These are phyloP conservation scores for Penicillium hesseltinei DNA, from an alignment of 2,329 filamentous ascomycete species.

Conservation along the genomic window DNA sequence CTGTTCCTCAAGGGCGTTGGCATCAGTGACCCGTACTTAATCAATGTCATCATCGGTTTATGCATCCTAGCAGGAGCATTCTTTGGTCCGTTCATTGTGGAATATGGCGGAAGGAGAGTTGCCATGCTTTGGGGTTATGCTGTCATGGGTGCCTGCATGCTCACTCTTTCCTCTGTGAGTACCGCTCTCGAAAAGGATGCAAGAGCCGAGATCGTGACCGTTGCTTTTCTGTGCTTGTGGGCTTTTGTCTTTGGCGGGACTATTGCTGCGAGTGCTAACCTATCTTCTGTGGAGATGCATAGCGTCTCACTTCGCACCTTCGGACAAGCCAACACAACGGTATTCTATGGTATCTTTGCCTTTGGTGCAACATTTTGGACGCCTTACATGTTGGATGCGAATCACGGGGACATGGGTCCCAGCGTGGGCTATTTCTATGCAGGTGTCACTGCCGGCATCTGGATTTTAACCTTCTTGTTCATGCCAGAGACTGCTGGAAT, in stretches of 20 bases:
- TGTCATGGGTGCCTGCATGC: constrained; percentile 22
- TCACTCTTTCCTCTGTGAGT: constrained; percentile 21
- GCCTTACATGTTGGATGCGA: constrained; percentile 22
- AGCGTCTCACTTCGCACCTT: constrained; percentile 25
- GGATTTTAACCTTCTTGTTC: constrained; percentile 17
- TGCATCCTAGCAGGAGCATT: constrained; percentile 17
- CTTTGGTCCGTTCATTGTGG: constrained; percentile 16
- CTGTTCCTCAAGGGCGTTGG: constrained; percentile 20
- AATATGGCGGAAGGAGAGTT: constrained; percentile 23
- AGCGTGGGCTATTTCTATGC: constrained; percentile 34
- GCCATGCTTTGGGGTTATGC: constrained; percentile 20
- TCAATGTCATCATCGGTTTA: constrained; percentile 18
- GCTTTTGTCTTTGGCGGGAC: constrained; percentile 26
- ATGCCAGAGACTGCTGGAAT: constrained; percentile 29
- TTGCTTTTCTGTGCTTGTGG: constrained; percentile 27
- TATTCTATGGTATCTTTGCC: constrained; percentile 21
- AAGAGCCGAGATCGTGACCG: constrained; percentile 14
- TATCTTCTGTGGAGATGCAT: constrained; percentile 26
- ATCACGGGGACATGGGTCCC: constrained; percentile 27
- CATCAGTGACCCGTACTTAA: constrained; percentile 20
- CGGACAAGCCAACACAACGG: constrained; percentile 25
- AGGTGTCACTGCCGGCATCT: constrained; percentile 19
- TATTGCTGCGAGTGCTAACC: constrained; percentile 19
- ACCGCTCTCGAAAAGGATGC: constrained; percentile 13
- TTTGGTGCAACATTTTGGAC: constrained; percentile 24